Base-by-base conservation (phyloP, 805 yeast genomes). In the Saccharomyces jurei region DNA sequence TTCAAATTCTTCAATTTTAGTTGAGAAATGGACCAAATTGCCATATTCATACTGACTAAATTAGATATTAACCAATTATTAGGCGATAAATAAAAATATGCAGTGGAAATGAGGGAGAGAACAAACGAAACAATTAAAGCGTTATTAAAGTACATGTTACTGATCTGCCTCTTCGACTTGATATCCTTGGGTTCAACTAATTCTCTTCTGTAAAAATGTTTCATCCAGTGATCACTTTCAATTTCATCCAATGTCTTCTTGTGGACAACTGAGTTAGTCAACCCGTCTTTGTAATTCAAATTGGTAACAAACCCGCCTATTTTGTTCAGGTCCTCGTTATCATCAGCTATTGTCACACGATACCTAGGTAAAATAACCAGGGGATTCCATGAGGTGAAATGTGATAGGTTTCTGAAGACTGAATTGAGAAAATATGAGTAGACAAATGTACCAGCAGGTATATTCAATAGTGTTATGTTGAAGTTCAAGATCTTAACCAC, bases 61-160 rank as follows among this genome's bases (percentile, higher is more conserved):
- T 83, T 81, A 28, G 71, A 68, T 28, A 78, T 54, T 28, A 80
- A 49, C 84, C 84, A 81, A 56, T 77, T 76, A 28, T 61, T 56
- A 5, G 64, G 54, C 31, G 69, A 70, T 50, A 69, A 60, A 26
- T 61, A 58, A 54, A 63, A 68, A 1, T 65, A 17, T 17, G 51
- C 50, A 10, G 61, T 53, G 6, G 64, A 32, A 0, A 52, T 41
- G 2, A 58, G 1, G 13, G 71, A 65, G 4, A 62, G 46, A 1
- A 62, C 14, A 4, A 56, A 46, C 2, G 73, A 64, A 28, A 63
- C 50, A 1, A 71, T 17, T 46, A 70, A 72, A 9, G 70, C 67
- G 10, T 59, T 51, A 10, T 76, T 70, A 48, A 70, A 63, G 54
- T 70, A 75, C 30, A 64, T 55, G 58, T 74, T 76, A 49, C 61